These are phyloP conservation scores for Podila epigama DNA, from an alignment of 192 early-diverging fungal genomes.

Conservation along the genomic window DNA sequence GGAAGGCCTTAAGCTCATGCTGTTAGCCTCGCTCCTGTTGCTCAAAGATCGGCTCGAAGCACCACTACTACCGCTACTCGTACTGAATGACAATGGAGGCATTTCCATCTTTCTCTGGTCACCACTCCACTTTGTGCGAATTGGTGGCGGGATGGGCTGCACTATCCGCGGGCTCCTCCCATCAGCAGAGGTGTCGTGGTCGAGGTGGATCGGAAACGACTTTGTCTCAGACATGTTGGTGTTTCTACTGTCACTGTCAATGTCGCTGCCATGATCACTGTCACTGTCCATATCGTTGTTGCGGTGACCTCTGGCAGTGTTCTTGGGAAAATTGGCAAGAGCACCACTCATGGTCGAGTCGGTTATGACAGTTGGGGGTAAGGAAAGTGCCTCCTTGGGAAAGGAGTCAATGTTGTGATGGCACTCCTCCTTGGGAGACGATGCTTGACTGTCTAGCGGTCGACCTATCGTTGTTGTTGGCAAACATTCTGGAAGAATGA, in stretches of 20 bases:
- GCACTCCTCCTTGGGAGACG: no score
- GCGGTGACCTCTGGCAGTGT: neutral
- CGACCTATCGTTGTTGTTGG: no score
- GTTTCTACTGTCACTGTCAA: neutral
- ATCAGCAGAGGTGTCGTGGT: no score
- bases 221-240: neutral
- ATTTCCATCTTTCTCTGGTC: constrained; percentile 7
- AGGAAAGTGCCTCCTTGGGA: no score
- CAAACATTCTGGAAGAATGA: no score
- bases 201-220: neutral
- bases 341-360: no score
- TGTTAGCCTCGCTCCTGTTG: constrained; percentile 12
- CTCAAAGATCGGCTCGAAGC: constrained; percentile 7
- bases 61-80: no score
- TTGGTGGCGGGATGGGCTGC: constrained; percentile 12
- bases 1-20: constrained; percentile 1
- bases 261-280: neutral
- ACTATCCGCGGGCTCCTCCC: constrained; percentile 1
- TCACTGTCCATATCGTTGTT: neutral
- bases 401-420: no score
- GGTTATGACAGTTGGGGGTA: constrained; percentile 4
- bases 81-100: constrained; percentile 22
- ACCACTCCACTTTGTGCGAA: constrained; percentile 28
- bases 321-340: neutral
- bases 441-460: no score